Base-by-base conservation (phyloP, 768 basidiomycete genomes). In the Saitozyma sp. region DNA sequence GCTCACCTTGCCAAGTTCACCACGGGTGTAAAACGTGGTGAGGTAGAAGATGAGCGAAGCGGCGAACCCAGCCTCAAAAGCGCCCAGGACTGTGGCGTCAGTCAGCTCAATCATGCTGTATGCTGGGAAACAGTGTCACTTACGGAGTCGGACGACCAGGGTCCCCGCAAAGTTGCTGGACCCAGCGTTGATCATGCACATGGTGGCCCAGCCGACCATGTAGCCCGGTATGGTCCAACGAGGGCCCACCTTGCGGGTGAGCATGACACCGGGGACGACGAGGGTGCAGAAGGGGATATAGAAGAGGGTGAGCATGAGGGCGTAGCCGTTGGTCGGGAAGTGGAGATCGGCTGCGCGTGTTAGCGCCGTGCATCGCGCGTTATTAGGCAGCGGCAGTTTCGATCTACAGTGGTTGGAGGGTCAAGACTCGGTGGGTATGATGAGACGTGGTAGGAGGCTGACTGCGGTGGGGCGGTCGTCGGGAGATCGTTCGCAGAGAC, bases 71-170 rank as follows among this genome's bases (percentile, higher is more conserved):
- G 29, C 29, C 29, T 29, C 29, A 29, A 29, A 29, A 5, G 29
- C 29, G 2, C 29, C 29, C 2, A 29, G 29, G 29, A 29, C 29
- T 29, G 29, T 29, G 29, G 29, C 29, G 29, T 29, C 29, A 29
- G 29, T 29, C 29, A 29, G 29, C 29, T 29, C 29, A 29, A 29
- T 29, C 29, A 29, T 29, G 29, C 29, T 29, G 29, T 29, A 29
- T 2, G 29, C 38, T 84, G 83, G 67, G 85, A 84, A 11, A 83
- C 82, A 45, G 1, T 0, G 6, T 14, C 14, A 58, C 67, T 60
- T 19, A 69, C 67, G 43, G 49, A 70, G 54, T 46, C 68, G 54
- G 48, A 66, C 53, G 40, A 65, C 59, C 16, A 57, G n/a, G 20
- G 52, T 48, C 4, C 61, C 58, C 9, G 63, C 69, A 58, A 67